Conservation (phyloP, 108 stramenopile genomes). For the Cylindrotheca fusiformis region DNA sequence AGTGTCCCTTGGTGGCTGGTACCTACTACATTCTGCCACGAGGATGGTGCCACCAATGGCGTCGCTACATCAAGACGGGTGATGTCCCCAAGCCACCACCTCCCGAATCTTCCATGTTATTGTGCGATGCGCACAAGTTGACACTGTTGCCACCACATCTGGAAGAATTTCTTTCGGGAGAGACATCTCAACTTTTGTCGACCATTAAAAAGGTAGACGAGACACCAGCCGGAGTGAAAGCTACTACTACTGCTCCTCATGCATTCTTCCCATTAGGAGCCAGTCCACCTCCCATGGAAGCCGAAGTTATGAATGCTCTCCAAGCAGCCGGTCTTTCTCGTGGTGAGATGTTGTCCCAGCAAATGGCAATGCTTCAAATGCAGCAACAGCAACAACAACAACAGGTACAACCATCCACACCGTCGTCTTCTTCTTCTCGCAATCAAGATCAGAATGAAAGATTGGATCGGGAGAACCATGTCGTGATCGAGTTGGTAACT, state of each 20-base stretch:
- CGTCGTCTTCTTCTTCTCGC: background rate
- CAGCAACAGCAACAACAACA: constrained; percentile 40
- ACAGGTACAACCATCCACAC: constrained; percentile 1
- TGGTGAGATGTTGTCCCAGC: constrained; percentile 52
- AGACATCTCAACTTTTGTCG: constrained; percentile 47
- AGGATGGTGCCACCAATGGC: constrained; percentile 80
- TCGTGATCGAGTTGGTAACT: constrained; percentile 77
- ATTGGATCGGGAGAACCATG: constrained; percentile 77
- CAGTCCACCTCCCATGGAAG: constrained; percentile 23
- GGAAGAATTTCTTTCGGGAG: constrained; percentile 65
- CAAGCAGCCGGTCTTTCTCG: constrained; percentile 62
- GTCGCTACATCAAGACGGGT: constrained; percentile 84
- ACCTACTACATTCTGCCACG: constrained; percentile 71
- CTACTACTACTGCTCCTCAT: constrained; percentile 5
- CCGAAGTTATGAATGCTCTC: constrained; percentile 47
- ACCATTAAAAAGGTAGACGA: constrained; percentile 4
- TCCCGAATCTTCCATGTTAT: constrained; percentile 63
- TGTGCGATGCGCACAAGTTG: constrained; percentile 77
- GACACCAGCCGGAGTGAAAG: background rate
- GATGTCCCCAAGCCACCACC: constrained; percentile 64
- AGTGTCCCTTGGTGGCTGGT: constrained; percentile 63
- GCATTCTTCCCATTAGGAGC: constrained; percentile 34
- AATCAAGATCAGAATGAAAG: constrained; percentile 35
- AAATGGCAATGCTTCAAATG: constrained; percentile 55
- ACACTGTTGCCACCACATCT: constrained; percentile 80